Base-by-base conservation (phyloP, 1,284 basidiomycete genomes). In the Phellinidium pouzarii region DNA sequence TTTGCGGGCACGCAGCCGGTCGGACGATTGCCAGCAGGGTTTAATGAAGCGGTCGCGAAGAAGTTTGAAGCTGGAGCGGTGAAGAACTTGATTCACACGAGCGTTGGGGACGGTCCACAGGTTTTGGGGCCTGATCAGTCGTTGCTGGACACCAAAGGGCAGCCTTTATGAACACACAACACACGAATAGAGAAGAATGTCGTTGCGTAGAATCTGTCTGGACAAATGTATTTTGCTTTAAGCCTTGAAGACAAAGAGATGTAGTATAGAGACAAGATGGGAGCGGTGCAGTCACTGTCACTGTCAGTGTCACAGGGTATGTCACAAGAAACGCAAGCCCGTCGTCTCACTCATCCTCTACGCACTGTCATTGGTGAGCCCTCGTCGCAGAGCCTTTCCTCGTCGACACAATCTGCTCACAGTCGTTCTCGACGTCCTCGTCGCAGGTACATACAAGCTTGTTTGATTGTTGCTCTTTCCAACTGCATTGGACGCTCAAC, bases 61-160 rank as follows among this genome's bases (percentile, higher is more conserved):
- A 77, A 74, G 42, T 90, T 84, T 67, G 78, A 78, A 37, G 71
- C 77, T 19, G 92, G 89, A 0, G 81, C 85, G 3, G 91, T 97
- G 44, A 92, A 91, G 68, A 74, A 81, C 4, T 75, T 96, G 63
- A 96, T 97, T 53, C 92, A 95, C 68, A 96, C 94, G 11, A 74
- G 78, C 50, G 89, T 97, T 19, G 94, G 94, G 1, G 93, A 93
- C 65, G 94, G 94, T 1, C 94, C 94, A 1, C 78, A 92, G 59
- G 75, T 77, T 17, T 64, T 88, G 22, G 72, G 68, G 27, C 63
- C 68, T 11, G 74, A 76, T 44, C 83, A 85, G 58, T 66, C 77
- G 9, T 62, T 90, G 57, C 68, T 90, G 52, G 74, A 72, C 8
- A 55, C 60, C 1, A 69, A 80, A 56, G 87, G 87, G 4, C 60